These are phyloP conservation scores for Fusarium penzigii DNA, from an alignment of 2,329 filamentous ascomycete species.

Conservation along the genomic window DNA sequence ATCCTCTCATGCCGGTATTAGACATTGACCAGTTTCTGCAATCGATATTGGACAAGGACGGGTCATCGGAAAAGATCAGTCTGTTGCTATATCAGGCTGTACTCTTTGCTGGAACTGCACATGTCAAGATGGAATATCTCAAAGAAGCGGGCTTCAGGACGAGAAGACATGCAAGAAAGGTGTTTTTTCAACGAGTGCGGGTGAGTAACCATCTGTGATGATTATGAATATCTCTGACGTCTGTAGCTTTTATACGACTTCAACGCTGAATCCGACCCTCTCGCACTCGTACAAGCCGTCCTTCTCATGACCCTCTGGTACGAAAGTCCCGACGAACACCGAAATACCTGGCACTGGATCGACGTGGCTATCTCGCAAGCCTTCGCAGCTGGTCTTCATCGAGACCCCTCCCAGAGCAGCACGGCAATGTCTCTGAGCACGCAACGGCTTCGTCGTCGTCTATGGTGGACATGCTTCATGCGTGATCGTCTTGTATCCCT, in stretches of 20 bases:
- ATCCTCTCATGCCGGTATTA: slow-evolving; percentile 79
- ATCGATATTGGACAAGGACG: slow-evolving; percentile 65
- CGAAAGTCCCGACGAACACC: slow-evolving; percentile 91
- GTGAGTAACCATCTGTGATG: slow-evolving; percentile 48
- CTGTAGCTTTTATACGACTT: slow-evolving; percentile 81
- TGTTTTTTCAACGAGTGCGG: slow-evolving; percentile 83
- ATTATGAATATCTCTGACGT: not conserved
- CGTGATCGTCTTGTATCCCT: slow-evolving; percentile 86
- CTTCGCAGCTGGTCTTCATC: slow-evolving; percentile 87
- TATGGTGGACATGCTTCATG: slow-evolving; percentile 98
- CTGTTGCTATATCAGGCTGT: slow-evolving; percentile 87
- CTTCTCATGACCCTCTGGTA: slow-evolving; percentile 96
- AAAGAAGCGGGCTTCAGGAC: slow-evolving; percentile 74
- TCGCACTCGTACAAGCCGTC: slow-evolving; percentile 84
- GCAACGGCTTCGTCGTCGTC: slow-evolving; percentile 84
- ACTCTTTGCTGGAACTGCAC: slow-evolving; percentile 88
- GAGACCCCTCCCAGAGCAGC: slow-evolving; percentile 72
- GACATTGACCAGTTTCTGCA: slow-evolving; percentile 62
- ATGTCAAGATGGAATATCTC: slow-evolving; percentile 75
- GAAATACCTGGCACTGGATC: slow-evolving; percentile 98
- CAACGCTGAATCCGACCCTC: slow-evolving; percentile 85
- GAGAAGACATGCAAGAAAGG: slow-evolving; percentile 77
- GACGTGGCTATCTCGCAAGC: slow-evolving; percentile 88
- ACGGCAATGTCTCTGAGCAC: slow-evolving; percentile 62
- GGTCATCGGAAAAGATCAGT: slow-evolving; percentile 70